Conservation (phyloP, 139 green algal genomes). For the Chlamydomonas applanata region DNA sequence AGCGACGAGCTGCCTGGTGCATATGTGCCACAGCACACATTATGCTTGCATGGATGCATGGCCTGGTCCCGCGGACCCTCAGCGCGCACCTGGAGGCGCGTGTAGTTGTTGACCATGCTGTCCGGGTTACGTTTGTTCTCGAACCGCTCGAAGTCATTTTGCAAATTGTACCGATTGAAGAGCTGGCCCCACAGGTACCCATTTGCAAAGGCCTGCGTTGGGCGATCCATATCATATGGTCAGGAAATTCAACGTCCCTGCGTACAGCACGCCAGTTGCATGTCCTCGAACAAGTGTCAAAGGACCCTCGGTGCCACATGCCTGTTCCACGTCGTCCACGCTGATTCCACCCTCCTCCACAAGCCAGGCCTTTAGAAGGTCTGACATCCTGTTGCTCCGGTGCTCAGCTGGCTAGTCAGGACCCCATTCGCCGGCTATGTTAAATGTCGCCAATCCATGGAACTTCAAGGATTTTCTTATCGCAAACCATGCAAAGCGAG, state of each 20-base stretch:
- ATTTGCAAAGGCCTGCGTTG: conserved; percentile 61
- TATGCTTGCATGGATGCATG: no score
- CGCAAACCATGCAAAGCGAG: no score
- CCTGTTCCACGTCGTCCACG: conserved; percentile 35
- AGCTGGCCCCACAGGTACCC: conserved; percentile 69
- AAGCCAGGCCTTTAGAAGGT: conserved; percentile 38
- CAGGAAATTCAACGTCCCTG: neutral
- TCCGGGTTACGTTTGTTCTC: conserved; percentile 44
- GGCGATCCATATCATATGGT: no score
- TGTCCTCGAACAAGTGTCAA: neutral
- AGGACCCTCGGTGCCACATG: neutral
- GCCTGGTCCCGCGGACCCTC: neutral
- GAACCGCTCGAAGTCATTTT: conserved; percentile 72
- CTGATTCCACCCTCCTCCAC: conserved; percentile 24
- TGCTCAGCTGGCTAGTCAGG: no score
- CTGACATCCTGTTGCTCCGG: conserved; percentile 34
- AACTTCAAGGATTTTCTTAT: no score
- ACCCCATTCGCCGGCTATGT: no score
- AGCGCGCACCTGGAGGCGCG: conserved; percentile 55
- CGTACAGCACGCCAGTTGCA: neutral
- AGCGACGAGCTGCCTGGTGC: no score
- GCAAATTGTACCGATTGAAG: conserved; percentile 54
- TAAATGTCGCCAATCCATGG: no score
- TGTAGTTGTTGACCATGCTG: conserved; percentile 74
- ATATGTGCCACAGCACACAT: no score